A percentile compares a stretch with the other conserved stretches of the same genome.
Evolutionary conservation across 768 basidiomycete species (phyloP).

Genomic region (Kwoniella shandongensis): DNA sequence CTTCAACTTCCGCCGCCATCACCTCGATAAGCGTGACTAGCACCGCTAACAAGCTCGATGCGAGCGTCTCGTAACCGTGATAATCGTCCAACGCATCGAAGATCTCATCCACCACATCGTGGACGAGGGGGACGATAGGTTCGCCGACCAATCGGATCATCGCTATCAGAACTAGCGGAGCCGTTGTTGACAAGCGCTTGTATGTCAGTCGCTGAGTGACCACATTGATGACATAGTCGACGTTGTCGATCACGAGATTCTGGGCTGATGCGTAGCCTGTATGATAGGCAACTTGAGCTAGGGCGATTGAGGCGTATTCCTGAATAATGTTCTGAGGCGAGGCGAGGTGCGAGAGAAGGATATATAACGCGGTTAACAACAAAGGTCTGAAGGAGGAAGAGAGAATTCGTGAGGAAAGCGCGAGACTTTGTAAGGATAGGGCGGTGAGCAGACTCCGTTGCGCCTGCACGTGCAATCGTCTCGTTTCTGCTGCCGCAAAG

Average conservation of each 20-base stretch:
- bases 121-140: conserved; percentile 82
- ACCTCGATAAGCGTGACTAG: conserved; percentile 79
- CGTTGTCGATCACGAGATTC: conserved; percentile 87
- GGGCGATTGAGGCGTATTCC: conserved; percentile 70
- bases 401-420: conserved; percentile 69
- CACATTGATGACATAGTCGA: conserved; percentile 91
- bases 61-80: conserved; percentile 84
- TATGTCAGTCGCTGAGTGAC: conserved; percentile 79
- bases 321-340: conserved; percentile 69
- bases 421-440: conserved; percentile 71
- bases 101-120: conserved; percentile 94
- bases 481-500: conserved; percentile 37
- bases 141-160: conserved; percentile 83
- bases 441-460: conserved; percentile 70
- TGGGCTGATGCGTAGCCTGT: conserved; percentile 85
- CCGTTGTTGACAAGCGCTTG: conserved; percentile 75
- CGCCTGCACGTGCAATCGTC: conserved; percentile 40
- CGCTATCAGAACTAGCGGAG: conserved; percentile 80
- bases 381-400: conserved; percentile 69
- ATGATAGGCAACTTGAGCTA: conserved; percentile 68
- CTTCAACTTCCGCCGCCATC: conserved; percentile 58
- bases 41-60: conserved; percentile 84
- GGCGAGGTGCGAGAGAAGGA: conserved; percentile 78
- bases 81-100: conserved; percentile 95
- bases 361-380: conserved; percentile 78